Evolutionary conservation across 805 yeast genomes (phyloP), one percentile per base, ranked within the genome.

Genomic region (Maudiozyma bulderi): DNA sequence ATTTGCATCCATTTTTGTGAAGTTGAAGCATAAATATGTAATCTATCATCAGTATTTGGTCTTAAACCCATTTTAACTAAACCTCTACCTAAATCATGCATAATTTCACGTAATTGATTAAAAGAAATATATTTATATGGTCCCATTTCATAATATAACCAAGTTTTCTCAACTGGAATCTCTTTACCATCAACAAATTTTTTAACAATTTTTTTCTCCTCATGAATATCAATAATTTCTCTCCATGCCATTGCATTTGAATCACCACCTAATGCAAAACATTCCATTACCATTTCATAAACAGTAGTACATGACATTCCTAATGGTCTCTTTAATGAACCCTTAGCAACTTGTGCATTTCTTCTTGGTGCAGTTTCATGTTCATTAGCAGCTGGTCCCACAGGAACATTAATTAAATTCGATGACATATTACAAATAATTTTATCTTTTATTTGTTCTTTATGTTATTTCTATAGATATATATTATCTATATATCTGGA

Each of bases 1-100:
- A 86, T 77, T 70, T 86, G 85, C 87, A 91, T 78, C 98, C 98
- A 91, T 62, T 80, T 80, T 49, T 79, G 83, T 13, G 95, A 85
- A 11, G 99, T 93, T 20, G 86, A 68, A 29, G 96, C 96, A 69
- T 82, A 93, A 48, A 91, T 76, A 66, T 89, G 96, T 57, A 91
- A 64, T 56, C 77, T 79, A 56, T 82, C 82, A 33, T 68, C 69
- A 55, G 76, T 75, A 30, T 66, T 64, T 15, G 95, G 88, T 54
- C 69, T 59, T 52, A 93, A 56, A 10, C 98, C 99, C 40, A 84
- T 64, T 56, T 80, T 73, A 46, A 78, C 73, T 50, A 93, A 74
- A 53, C 97, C 99, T 50, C 81, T 77, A 54, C 95, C 93, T 52
- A 78, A 73, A 51, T 70, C 66, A 53, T 73, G 72, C 54, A 81